Evolutionary conservation across 345 rosid species (phyloP), one percentile per base, ranked within the genome.

Genomic region (Moringa oleifera): DNA sequence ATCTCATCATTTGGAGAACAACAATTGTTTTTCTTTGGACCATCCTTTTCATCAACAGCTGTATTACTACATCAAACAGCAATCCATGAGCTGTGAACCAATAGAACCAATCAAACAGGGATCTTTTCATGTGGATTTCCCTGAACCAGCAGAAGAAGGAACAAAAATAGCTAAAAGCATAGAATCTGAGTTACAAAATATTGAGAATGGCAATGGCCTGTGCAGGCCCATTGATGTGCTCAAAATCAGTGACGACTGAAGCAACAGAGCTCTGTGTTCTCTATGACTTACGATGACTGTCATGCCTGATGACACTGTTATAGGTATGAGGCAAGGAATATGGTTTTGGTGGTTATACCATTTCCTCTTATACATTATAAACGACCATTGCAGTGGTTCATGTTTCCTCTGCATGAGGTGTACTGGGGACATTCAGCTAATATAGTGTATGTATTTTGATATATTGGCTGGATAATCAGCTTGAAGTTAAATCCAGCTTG

Each of bases 1-100:
- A 57, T 85, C 96, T 70, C 70, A 79, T 45, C 74, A 79, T 73
- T 66, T 78, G 17, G 79, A 63, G 57, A n/a, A 63, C 15, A 72
- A 23, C 25, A 83, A 68, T 31, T 90, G 97, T 68, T 88, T 70
- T 70, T 83, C 92, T 6, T 56, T 86, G 67, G 89, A 86, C 59
- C 99, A 90, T 72, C 90, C 89, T 19, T 93, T 93, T 67, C 97
- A 88, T 72, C 90, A 86, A 73, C 86, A 88, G 66, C 95, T 90
- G 25, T 93, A 88, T 79, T 74, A 80, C 76, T 85, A 90, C 79
- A 77, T 88, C 75, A 90, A 85, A 69, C 86, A 83, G 77, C 88
- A 85, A 71, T 80, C 80, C 16, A 23, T 55, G 64, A 60, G 59
- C 18, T 57, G 23, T 0, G 68, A 76, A 64, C 77, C 77, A 25